These are phyloP conservation scores for Fusarium avenaceum DNA, from an alignment of 2,329 filamentous ascomycete species.

Conservation along the genomic window DNA sequence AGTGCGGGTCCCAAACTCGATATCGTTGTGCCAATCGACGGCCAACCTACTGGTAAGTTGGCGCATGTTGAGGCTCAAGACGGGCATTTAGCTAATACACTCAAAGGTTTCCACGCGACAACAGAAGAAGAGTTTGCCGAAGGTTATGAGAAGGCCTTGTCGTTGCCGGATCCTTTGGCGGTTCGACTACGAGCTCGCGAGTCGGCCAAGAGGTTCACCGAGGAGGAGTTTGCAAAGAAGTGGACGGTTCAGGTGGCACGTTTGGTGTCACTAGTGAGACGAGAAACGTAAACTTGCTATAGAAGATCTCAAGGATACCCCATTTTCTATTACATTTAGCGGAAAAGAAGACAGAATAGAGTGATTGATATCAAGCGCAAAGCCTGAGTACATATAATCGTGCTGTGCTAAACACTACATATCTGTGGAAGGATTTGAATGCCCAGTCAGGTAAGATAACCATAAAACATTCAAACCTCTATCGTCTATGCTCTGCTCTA, in stretches of 20 bases:
- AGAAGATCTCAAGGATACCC: slow-evolving; percentile 57
- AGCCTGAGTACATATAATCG: background rate
- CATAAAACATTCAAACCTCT: background rate
- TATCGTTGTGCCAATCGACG: slow-evolving; percentile 87
- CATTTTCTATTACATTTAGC: slow-evolving; percentile 38
- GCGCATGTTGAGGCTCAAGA: background rate
- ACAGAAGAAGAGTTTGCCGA: slow-evolving; percentile 83
- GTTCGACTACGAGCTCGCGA: slow-evolving; percentile 82
- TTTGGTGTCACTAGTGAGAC: slow-evolving; percentile 67
- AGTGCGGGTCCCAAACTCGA: slow-evolving; percentile 94
- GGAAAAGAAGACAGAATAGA: slow-evolving; percentile 34
- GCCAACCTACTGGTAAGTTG: slow-evolving; percentile 77
- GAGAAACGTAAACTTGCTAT: slow-evolving; percentile 33
- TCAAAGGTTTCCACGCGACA: slow-evolving; percentile 83
- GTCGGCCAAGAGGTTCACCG: slow-evolving; percentile 87
- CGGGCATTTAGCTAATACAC: background rate
- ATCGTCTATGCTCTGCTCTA: slow-evolving; percentile 42
- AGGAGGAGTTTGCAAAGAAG: slow-evolving; percentile 83
- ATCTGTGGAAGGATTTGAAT: too few relatives aligned
- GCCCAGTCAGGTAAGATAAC: background rate
- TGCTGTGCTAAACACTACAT: slow-evolving; percentile 1
- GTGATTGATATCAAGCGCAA: slow-evolving; percentile 21
- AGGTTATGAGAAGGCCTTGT: slow-evolving; percentile 82
- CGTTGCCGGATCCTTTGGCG: slow-evolving; percentile 76
- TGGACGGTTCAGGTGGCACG: slow-evolving; percentile 83